Percentiles rank a stretch among this genome's conserved stretches.
Evolutionary conservation across 257 asterid species (phyloP).

Genomic region (Solanum infundibuliforme): DNA sequence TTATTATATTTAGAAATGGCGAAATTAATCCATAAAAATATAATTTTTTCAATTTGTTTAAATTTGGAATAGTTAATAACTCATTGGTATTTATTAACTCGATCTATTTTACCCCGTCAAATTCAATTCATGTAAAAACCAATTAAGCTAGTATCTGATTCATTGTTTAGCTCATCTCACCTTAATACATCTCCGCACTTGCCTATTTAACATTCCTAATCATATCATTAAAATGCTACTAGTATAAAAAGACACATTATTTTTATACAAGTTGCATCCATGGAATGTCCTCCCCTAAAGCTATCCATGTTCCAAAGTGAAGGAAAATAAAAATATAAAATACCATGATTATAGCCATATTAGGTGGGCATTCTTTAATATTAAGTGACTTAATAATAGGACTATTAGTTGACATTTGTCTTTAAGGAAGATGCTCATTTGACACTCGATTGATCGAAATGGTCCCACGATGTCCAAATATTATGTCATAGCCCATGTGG

Average conservation of each 20-base stretch:
- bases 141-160: background rate
- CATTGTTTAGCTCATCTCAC: background rate
- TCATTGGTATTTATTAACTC: background rate
- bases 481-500: background rate
- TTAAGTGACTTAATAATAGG: background rate
- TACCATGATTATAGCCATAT: slow-evolving; percentile 4
- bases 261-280: background rate
- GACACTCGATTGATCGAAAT: background rate
- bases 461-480: background rate
- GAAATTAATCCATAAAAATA: background rate
- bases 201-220: background rate
- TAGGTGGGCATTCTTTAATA: background rate
- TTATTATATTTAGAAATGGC: background rate
- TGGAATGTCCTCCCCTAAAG: background rate
- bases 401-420: background rate
- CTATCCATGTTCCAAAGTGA: background rate
- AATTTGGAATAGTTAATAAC: background rate
- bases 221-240: background rate
- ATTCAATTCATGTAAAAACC: background rate
- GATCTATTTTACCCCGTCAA: background rate
- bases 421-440: background rate
- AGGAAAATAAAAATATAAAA: background rate
- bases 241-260: background rate
- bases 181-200: background rate
- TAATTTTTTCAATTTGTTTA: background rate